phyloP scores from a whole-genome alignment of 2,329 filamentous ascomycete species.

The Aureobasidium vineae region DNA sequence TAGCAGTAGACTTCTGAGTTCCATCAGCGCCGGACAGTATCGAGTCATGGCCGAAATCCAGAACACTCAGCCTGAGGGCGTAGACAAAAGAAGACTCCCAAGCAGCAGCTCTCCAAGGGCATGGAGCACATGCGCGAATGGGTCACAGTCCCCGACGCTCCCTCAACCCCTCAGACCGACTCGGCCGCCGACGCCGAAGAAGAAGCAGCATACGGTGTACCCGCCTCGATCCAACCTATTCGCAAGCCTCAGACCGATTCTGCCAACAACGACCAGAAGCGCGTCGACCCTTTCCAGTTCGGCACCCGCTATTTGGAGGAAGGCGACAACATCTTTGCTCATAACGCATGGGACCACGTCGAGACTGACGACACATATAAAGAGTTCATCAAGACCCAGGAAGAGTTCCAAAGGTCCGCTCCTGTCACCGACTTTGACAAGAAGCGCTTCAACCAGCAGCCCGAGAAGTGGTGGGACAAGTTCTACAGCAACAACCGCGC shows the following conservation, averaged over 20 bases:
- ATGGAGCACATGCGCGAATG: slow-evolving; percentile 55
- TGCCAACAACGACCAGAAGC: slow-evolving; percentile 74
- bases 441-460: slow-evolving; percentile 81
- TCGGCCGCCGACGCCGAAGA: slow-evolving; percentile 10
- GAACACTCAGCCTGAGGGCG: neutral
- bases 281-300: slow-evolving; percentile 91
- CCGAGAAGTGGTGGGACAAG: slow-evolving; percentile 95
- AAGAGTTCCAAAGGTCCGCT: slow-evolving; percentile 75
- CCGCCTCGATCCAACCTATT: slow-evolving; percentile 46
- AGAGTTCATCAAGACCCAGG: slow-evolving; percentile 81
- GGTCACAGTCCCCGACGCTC: slow-evolving; percentile 45
- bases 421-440: slow-evolving; percentile 95
- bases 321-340: slow-evolving; percentile 88
- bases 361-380: slow-evolving; percentile 86
- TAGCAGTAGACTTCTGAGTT: neutral
- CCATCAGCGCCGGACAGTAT: neutral
- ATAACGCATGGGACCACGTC: slow-evolving; percentile 99
- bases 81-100: slow-evolving; percentile 33
- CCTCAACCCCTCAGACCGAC: slow-evolving; percentile 29
- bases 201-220: slow-evolving; percentile 52
- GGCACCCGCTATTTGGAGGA: slow-evolving; percentile 82
- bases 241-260: slow-evolving; percentile 59
- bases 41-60: slow-evolving; percentile 4
- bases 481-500: slow-evolving; percentile 98
- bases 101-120: slow-evolving; percentile 50